Base-by-base conservation (phyloP, 2,329 filamentous ascomycete genomes). In the Penicillium sp. region DNA sequence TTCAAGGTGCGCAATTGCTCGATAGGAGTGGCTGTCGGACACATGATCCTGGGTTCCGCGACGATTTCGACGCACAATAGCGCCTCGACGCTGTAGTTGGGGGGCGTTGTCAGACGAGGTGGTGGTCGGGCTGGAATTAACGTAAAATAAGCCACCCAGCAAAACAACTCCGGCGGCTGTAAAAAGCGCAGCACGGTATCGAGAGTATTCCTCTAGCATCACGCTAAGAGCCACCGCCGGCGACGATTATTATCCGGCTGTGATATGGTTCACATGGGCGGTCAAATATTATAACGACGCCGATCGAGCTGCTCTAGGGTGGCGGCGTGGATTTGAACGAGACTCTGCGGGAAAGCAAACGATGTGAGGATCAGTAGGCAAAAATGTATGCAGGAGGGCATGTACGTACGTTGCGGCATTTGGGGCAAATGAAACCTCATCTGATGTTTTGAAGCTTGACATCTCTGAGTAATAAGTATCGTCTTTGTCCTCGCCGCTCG, bases 111-210 rank as follows among this genome's bases (percentile, higher is more conserved):
- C 43, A 8, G 46, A 62, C 6, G 67, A 53, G 3, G 66, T 62
- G 21, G 66, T 30, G 42, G 74, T 54, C 48, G 68, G 30, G 30
- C 12, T 64, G 55, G 68, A 71, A 54, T 70, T 72, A 23, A 75
- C 68, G 42, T 74, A 72, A 14, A 74, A 64, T 38, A 77, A 60
- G n/a, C 73, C 73, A 57, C 73, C 75, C 16, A 74, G 70, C 33
- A 73, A 71, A 42, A 70, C 72, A 40, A 75, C 66, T 9, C 74
- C 74, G 38, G 74, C 71, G 40, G 74, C 65, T n/a, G 75, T 63
- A 63, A 74, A 74, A 23, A 76, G 63, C 30, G 70, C 62, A 24
- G 74, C 74, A 51, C 72, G 73, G 55, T 75, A 75, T 55, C 71
- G 72, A 54, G 71, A 49, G 30, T 58, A 54, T 43, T 58, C 56